Conservation (phyloP, 768 basidiomycete species). For the Gloeophyllum trabeum region DNA sequence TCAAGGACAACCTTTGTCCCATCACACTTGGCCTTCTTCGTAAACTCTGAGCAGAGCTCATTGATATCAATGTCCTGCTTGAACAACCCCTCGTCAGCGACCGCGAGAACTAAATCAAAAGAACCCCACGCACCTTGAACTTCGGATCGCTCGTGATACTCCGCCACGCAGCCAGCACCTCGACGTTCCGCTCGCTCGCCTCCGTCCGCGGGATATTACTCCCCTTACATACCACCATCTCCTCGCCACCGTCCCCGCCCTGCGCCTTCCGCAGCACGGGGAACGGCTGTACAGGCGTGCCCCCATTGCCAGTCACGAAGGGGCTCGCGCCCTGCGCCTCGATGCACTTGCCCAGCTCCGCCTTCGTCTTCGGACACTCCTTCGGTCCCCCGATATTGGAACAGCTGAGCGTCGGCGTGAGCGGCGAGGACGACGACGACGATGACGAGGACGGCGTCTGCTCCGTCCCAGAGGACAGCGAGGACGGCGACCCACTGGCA, state of each 20-base stretch:
- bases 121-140: conserved; percentile 48
- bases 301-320: conserved; percentile 25
- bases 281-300: conserved; percentile 15
- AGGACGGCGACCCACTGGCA: conserved; percentile 11
- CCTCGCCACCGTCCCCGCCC: conserved; percentile 26
- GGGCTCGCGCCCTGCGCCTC: conserved; percentile 45
- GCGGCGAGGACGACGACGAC: conserved; percentile 31
- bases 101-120: conserved; percentile 3
- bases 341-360: conserved; percentile 40
- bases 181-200: conserved; percentile 63
- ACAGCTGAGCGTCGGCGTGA: conserved; percentile 11
- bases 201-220: conserved; percentile 58
- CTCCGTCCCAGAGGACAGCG: conserved; percentile 5
- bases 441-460: conserved; percentile 18
- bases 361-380: conserved; percentile 44
- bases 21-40: conserved; percentile 74
- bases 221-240: conserved; percentile 56
- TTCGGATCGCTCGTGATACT: conserved; percentile 64
- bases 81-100: conserved; percentile 5
- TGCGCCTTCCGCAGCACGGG: conserved; percentile 26
- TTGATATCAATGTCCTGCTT: conserved; percentile 67
- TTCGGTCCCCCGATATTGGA: conserved; percentile 11
- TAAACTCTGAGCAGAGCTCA: conserved; percentile 68
- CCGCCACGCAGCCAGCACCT: conserved; percentile 72
- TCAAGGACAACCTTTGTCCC: conserved; percentile 76